Conservation (phyloP, 805 yeast species). For the Saccharomycopsis schoenii region DNA sequence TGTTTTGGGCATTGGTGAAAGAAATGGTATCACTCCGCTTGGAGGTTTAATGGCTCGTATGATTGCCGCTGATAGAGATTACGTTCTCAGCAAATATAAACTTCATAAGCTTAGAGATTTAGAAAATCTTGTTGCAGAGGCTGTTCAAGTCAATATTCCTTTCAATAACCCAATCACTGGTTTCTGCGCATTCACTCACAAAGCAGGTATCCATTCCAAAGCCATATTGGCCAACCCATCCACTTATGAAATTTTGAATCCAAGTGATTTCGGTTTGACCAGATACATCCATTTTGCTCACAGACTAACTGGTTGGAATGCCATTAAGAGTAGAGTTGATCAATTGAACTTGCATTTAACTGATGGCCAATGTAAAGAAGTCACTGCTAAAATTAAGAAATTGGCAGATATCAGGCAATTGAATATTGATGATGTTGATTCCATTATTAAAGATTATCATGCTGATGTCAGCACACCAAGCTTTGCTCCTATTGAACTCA, state of each 20-base stretch:
- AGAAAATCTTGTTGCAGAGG: constrained; percentile 93
- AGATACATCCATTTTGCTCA: constrained; percentile 97
- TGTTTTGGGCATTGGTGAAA: constrained; percentile 96
- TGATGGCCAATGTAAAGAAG: constrained; percentile 92
- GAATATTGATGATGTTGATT: constrained; percentile 94
- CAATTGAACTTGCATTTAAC: constrained; percentile 84
- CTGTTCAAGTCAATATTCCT: constrained; percentile 94
- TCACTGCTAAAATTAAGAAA: constrained; percentile 84
- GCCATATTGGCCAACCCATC: constrained; percentile 98
- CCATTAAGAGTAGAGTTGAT: constrained; percentile 95
- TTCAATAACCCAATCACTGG: constrained; percentile 98
- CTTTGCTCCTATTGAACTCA: constrained; percentile 23
- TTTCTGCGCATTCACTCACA: constrained; percentile 98
- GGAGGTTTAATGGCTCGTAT: constrained; percentile 99
- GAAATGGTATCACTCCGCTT: constrained; percentile 95
- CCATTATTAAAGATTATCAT: constrained; percentile 90
- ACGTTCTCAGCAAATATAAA: constrained; percentile 89
- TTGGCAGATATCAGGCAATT: constrained; percentile 92
- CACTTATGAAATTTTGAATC: constrained; percentile 94
- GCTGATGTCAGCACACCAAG: constrained; percentile 56
- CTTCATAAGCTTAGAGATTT: constrained; percentile 91
- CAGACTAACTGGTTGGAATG: constrained; percentile 98
- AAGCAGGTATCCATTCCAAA: constrained; percentile 99
- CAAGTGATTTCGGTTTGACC: constrained; percentile 89
- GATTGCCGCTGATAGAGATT: constrained; percentile 97